Percentiles rank a stretch among this genome's conserved stretches.
Conservation (phyloP, 2,329 filamentous ascomycete genomes). For the Hypoxylon sp. region DNA sequence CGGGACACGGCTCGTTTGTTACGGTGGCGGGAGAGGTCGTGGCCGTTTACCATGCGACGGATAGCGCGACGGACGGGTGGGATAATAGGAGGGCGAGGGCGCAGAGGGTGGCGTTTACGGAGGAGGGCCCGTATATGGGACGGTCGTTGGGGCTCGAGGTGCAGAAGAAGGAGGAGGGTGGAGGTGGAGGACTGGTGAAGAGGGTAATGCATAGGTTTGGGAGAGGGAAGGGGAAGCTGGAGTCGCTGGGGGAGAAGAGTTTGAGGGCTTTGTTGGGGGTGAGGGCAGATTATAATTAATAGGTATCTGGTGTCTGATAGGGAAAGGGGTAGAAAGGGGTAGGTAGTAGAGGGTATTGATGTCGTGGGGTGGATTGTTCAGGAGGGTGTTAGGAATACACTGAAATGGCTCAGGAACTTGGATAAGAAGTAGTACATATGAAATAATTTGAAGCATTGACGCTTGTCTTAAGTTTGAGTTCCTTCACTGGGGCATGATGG, state of each 20-base stretch:
- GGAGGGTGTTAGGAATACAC: neutral
- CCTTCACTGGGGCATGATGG: neutral
- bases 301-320: neutral
- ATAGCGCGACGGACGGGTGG: constrained; percentile 52
- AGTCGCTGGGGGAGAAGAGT: constrained; percentile 32
- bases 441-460: neutral
- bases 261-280: constrained; percentile 45
- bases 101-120: constrained; percentile 52
- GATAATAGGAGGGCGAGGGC: constrained; percentile 50
- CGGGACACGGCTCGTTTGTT: constrained; percentile 54
- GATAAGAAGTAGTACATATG: neutral
- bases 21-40: constrained; percentile 47
- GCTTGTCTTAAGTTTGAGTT: neutral
- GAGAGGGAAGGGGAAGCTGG: constrained; percentile 13
- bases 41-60: constrained; percentile 54
- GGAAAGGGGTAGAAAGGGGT: neutral
- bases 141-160: constrained; percentile 40
- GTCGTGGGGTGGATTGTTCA: neutral
- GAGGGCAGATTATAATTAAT: neutral
- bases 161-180: constrained; percentile 16
- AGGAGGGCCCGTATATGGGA: constrained; percentile 52
- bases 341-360: neutral
- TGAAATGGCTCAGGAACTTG: neutral
- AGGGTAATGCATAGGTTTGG: constrained; percentile 36
- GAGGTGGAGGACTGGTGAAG: constrained; percentile 36